Base-by-base conservation (phyloP, 164 flowering plant genomes). In the Nymphaea colorata region DNA sequence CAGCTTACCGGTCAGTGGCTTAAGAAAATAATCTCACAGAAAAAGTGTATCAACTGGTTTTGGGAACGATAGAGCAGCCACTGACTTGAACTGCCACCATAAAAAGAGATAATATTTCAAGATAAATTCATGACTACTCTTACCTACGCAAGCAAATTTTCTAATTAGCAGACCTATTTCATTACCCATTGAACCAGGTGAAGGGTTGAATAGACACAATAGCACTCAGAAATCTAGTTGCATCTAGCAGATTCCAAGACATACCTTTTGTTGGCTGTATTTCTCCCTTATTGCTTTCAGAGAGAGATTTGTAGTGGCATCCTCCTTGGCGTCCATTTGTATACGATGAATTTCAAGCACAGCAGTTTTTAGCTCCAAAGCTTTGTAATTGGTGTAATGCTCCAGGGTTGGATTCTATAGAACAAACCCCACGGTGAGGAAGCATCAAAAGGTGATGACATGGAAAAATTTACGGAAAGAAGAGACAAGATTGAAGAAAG, bases 401-500 rank as follows among this genome's bases (percentile, higher is more conserved):
- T 86, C 87, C 18, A 89, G 76, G 67, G 90, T 87, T 42, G 82
- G 73, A 75, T 81, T 86, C 96, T 89, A 84, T 70, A 44, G 68
- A 59, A 76, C 3, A 42, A 4, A 72, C 1, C 36, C 36, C 36
- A 25, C 36, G 36, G 36, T 25, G 36, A 25, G 36, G 36, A 25
- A 25, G 36, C 36, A 25, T 25, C 36, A 63, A 80, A 94, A 94
- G 67, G 66, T 62, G 53, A 64, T 61, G 43, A 74, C 36, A 67
- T 44, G 18, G 36, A 44, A 8, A 16, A 11, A 16, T 43, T 41
- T 10, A 14, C 6, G 43, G 17, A 10, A 14, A 41, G 93, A 88
- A 82, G 4, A 65, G 42, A 65, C 3, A 59, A 45, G 17, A 41
- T 16, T n/a, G 25, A 67, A 42, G 61, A 36, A 16, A 65, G 66